Evolutionary conservation across 768 basidiomycete genomes (phyloP).

Genomic region (Agaricus subrufescens): DNA sequence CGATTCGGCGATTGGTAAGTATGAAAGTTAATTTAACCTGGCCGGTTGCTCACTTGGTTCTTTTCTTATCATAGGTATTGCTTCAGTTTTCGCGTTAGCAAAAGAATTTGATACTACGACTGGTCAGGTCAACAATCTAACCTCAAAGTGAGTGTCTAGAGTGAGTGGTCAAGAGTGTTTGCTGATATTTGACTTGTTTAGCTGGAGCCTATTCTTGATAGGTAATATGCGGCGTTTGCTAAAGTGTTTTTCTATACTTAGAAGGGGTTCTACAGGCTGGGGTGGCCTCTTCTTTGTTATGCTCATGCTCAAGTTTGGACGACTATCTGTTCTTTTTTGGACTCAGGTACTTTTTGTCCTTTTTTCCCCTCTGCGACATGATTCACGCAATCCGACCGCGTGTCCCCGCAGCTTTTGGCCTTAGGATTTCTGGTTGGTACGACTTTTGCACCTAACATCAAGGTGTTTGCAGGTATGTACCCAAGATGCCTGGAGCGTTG

Average conservation of each 20-base stretch:
- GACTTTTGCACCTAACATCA: slow-evolving; percentile 52
- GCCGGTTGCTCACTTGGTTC: background rate
- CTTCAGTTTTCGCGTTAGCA: slow-evolving; percentile 55
- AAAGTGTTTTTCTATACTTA: background rate
- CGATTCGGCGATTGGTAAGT: slow-evolving; percentile 55
- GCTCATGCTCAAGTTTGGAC: slow-evolving; percentile 56
- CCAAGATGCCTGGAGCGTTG: too few relatives aligned
- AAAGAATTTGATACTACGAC: slow-evolving; percentile 49
- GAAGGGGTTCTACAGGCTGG: slow-evolving; percentile 36
- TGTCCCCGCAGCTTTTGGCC: slow-evolving; percentile 38
- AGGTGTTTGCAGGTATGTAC: slow-evolving; percentile 46
- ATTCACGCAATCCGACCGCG: background rate
- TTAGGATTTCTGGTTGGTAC: slow-evolving; percentile 41
- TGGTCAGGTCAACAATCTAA: slow-evolving; percentile 56
- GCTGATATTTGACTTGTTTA: slow-evolving; percentile 15
- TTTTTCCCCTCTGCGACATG: background rate
- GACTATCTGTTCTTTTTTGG: slow-evolving; percentile 69
- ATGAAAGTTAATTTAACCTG: background rate
- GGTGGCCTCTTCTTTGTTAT: slow-evolving; percentile 60
- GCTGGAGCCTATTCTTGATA: slow-evolving; percentile 63
- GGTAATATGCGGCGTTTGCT: slow-evolving; percentile 26
- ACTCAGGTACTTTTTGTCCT: slow-evolving; percentile 40
- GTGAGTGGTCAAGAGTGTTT: background rate
- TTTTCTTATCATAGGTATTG: slow-evolving; percentile 36
- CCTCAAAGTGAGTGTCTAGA: slow-evolving; percentile 40